Conservation (phyloP, 345 rosid species). For the Corchorus olitorius region DNA sequence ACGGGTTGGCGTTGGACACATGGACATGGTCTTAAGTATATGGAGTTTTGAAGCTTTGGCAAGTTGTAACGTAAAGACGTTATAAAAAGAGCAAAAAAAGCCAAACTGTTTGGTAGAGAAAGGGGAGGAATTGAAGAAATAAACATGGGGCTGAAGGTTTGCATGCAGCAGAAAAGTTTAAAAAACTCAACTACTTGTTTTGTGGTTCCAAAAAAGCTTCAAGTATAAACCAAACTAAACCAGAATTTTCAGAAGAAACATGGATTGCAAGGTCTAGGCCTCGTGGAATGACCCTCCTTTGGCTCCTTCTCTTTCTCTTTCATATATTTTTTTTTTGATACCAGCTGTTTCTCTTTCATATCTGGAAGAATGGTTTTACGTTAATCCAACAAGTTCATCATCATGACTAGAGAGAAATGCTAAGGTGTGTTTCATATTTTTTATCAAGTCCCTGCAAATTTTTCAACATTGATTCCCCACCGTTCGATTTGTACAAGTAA, state of each 20-base stretch:
- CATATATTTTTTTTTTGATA: no score
- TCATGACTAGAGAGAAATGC: neutral
- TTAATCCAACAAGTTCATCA: neutral
- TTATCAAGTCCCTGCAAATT: neutral
- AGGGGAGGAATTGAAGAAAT: neutral
- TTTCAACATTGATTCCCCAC: neutral
- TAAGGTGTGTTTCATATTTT: neutral
- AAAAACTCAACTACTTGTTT: no score
- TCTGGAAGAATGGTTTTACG: neutral
- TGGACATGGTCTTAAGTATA: neutral
- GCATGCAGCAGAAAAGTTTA: neutral
- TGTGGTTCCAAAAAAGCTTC: neutral
- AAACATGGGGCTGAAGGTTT: neutral
- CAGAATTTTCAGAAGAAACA: neutral
- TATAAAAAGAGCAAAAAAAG: neutral
- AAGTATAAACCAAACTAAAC: neutral
- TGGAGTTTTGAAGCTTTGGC: neutral
- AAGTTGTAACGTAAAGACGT: constrained; percentile 4
- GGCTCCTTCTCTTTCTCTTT: neutral
- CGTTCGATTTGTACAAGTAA: neutral
- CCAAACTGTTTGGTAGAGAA: constrained; percentile 5
- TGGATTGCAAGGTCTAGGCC: neutral
- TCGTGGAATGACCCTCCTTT: neutral
- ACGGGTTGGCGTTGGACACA: neutral
- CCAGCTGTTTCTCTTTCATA: no score